These are phyloP conservation scores for Candida gorgasii DNA, from an alignment of 805 yeast genomes.

Conservation along the genomic window DNA sequence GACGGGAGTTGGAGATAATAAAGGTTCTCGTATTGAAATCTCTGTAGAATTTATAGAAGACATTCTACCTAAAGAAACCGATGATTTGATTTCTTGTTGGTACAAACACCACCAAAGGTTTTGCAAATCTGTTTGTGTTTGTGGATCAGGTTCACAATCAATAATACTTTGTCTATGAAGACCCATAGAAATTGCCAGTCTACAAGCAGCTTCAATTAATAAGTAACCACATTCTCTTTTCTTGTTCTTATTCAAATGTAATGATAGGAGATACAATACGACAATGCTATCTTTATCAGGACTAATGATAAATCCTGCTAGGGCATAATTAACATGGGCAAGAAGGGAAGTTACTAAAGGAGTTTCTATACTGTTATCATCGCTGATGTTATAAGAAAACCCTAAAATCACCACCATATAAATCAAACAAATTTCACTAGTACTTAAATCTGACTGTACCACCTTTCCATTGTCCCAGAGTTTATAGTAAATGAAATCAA, in stretches of 20 bases:
- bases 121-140: constrained; percentile 33
- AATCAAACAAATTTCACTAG: constrained; percentile 2
- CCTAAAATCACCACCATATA: constrained; percentile 6
- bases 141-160: constrained; percentile 3
- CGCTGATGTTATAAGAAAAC: not conserved
- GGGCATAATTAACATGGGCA: not conserved
- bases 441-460: not conserved
- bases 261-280: not conserved
- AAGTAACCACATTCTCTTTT: constrained; percentile 11
- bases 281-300: constrained; percentile 5
- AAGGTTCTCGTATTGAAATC: not conserved
- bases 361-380: not conserved
- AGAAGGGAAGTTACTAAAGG: not conserved
- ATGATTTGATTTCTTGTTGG: constrained; percentile 30
- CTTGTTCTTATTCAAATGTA: constrained; percentile 3
- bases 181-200: constrained; percentile 11
- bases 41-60: constrained; percentile 1
- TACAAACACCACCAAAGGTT: constrained; percentile 47
- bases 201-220: constrained; percentile 4
- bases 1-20: not conserved
- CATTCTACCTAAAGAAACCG: constrained; percentile 8
- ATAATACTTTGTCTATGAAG: constrained; percentile 9
- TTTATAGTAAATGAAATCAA: constrained; percentile 1
- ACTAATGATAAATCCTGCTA: constrained; percentile 1
- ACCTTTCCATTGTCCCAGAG: constrained; percentile 4